These are phyloP conservation scores for Botrytis porri DNA, from an alignment of 2,329 filamentous ascomycete genomes.

Conservation along the genomic window DNA sequence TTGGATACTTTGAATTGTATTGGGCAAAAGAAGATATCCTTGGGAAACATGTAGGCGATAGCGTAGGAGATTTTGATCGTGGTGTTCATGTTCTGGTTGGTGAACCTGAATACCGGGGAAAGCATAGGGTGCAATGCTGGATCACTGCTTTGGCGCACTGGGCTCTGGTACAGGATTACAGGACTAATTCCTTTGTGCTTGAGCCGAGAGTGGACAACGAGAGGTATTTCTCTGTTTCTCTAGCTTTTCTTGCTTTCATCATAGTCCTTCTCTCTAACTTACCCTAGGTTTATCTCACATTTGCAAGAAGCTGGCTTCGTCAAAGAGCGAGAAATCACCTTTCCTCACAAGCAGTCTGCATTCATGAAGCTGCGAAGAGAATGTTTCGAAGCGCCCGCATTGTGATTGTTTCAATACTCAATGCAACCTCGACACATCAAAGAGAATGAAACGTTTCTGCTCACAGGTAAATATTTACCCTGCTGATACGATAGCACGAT, in stretches of 20 bases:
- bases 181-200: constrained; percentile 79
- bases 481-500: not conserved
- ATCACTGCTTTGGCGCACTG: constrained; percentile 84
- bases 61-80: constrained; percentile 76
- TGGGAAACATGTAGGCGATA: constrained; percentile 65
- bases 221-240: constrained; percentile 58
- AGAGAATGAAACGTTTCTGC: not conserved
- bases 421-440: not conserved
- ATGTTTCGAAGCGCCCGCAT: constrained; percentile 68
- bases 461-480: not conserved
- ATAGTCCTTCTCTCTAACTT: not conserved
- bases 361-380: constrained; percentile 78
- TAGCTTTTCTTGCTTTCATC: not conserved
- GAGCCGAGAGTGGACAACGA: constrained; percentile 90
- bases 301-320: constrained; percentile 74
- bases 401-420: constrained; percentile 26
- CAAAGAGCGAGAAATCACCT: constrained; percentile 80
- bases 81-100: constrained; percentile 87
- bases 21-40: constrained; percentile 93
- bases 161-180: constrained; percentile 70
- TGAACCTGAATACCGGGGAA: constrained; percentile 84
- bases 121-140: constrained; percentile 76
- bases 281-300: constrained; percentile 59
- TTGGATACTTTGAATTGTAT: constrained; percentile 97
- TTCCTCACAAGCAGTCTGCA: constrained; percentile 91